Evolutionary conservation across 345 rosid species (phyloP), one percentile per base, ranked within the genome.

Genomic region (Eutrema japonicum): DNA sequence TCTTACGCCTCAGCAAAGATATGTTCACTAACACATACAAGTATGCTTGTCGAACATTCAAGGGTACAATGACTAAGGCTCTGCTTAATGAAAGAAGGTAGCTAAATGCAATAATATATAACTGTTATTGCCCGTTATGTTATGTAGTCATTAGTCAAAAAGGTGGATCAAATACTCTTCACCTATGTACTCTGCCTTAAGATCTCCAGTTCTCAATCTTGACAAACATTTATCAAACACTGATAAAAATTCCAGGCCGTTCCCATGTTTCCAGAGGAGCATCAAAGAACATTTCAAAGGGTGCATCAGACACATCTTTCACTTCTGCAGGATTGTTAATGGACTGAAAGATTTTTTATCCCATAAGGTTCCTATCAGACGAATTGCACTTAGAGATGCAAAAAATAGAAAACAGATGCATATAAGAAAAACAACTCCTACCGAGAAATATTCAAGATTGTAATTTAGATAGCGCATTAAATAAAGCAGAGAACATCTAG

Each of bases 211-310:
- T 85, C 79, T 80, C 85, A 60, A 85, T 86, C 90, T 87, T 78
- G 56, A 59, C 26, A 70, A 8, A 16, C 10, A 55, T 38, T 67
- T 48, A 40, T 49, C 48, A 18, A 36, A 16, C 26, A 66, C 35
- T 51, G 49, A 47, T 53, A 3, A 58, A 37, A 37, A 16, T 58
- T 56, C 43, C 16, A 59, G 33, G 33, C 58, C 1, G 18, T 30
- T 6, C 14, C 58, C 38, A 32, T 12, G 33, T 67, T 56, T 13
- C 35, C 60, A 16, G 13, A 49, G 40, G 14, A 78, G 85, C 88
- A 88, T 80, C 83, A 36, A 89, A 68, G 66, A 89, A 87, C 85
- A 89, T 85, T 79, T 83, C 89, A 80, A 89, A 75, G 18, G 91
- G 88, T 64, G 82, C 26, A 22, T 22, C 26, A 22, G 26, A 22